These are phyloP conservation scores for Suillus decipiens DNA, from an alignment of 768 basidiomycete genomes.

Conservation along the genomic window DNA sequence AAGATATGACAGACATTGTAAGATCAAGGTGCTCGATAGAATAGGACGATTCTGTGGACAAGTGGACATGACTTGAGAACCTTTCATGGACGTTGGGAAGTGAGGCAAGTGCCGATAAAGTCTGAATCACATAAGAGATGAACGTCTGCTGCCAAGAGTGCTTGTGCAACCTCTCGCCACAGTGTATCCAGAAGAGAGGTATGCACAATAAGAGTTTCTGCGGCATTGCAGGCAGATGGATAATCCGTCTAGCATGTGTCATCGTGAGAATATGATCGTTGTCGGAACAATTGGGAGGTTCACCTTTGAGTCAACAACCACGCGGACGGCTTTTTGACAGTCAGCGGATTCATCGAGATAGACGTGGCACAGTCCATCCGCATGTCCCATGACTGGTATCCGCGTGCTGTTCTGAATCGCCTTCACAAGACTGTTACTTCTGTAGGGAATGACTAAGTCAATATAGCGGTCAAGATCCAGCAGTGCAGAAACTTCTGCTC, in stretches of 20 bases:
- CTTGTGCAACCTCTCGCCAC: conserved; percentile 80
- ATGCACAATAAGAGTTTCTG: conserved; percentile 89
- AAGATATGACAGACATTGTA: conserved; percentile 75
- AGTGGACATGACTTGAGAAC: conserved; percentile 47
- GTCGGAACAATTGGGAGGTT: conserved; percentile 14
- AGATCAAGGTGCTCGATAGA: conserved; percentile 87
- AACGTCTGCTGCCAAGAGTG: conserved; percentile 70
- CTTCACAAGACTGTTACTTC: conserved; percentile 86
- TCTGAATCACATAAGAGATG: conserved; percentile 77
- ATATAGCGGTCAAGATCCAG: conserved; percentile 89
- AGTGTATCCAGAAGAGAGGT: conserved; percentile 64
- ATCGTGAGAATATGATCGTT: conserved; percentile 9
- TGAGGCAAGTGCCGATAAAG: conserved; percentile 57
- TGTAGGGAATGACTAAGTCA: conserved; percentile 95
- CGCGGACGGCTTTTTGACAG: conserved; percentile 73
- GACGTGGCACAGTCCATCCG: conserved; percentile 91
- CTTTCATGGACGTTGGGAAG: conserved; percentile 36
- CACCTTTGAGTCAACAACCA: conserved; percentile 92
- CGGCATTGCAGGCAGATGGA: conserved; percentile 94
- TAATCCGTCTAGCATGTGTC: conserved; percentile 70
- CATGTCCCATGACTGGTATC: conserved; percentile 99
- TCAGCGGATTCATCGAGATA: conserved; percentile 87
- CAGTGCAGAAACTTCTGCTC: conserved; percentile 86
- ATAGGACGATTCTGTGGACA: conserved; percentile 67
- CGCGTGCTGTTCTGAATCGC: conserved; percentile 88